Percentiles rank a stretch among this genome's conserved stretches.
Conservation (phyloP, 306 rosid species). For the apple (Malus domestica) region ASM211411v1 NC_041793.1:44216501-44217000, state of each 20-base stretch:
- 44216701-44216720: not conserved
- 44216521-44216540: no score
- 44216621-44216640: no score
- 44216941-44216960: slow-evolving; percentile 33
- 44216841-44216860: slow-evolving; percentile 65
- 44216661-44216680: no score
- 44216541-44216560: no score
- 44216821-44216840: slow-evolving; percentile 57
- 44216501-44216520: fast-evolving
- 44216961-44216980: slow-evolving; percentile 72
- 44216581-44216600: no score
- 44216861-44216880: slow-evolving; percentile 58
- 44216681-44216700: not conserved
- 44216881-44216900: slow-evolving; percentile 80
- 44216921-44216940: slow-evolving; percentile 64
- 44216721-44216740: no score
- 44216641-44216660: no score
- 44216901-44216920: slow-evolving; percentile 48
- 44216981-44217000: slow-evolving; percentile 81
- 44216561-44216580: no score
- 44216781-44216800: slow-evolving; percentile 51
- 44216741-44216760: not conserved
- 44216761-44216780: slow-evolving; percentile 26
- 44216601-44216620: no score
- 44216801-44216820: slow-evolving; percentile 70